A percentile compares a stretch with the other conserved stretches of the same genome.
Evolutionary conservation across 495 filamentous ascomycete genomes (phyloP).

Genomic region (Lichina pygmaea): DNA sequence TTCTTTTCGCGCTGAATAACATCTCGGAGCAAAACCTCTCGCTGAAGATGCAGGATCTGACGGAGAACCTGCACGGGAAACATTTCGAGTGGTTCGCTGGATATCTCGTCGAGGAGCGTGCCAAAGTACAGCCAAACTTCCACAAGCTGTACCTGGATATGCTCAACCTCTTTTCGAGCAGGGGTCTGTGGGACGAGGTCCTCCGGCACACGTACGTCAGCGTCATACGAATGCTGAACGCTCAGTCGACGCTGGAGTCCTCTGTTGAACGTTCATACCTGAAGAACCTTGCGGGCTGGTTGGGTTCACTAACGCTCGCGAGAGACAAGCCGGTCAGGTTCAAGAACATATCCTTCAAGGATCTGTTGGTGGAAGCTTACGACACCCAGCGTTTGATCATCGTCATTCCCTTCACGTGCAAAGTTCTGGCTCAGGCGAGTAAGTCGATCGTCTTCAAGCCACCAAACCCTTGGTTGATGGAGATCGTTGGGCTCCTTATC

Average conservation of each 20-base stretch:
- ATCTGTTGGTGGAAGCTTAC: conserved; percentile 73
- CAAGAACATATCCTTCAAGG: conserved; percentile 89
- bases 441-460: conserved; percentile 74
- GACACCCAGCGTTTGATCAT: conserved; percentile 72
- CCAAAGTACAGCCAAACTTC: conserved; percentile 89
- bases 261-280: conserved; percentile 60
- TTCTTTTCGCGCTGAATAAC: conserved; percentile 91
- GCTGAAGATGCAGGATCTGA: conserved; percentile 53
- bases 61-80: conserved; percentile 44
- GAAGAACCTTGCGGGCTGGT: conserved; percentile 78
- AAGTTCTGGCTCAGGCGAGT: conserved; percentile 62
- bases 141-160: conserved; percentile 80
- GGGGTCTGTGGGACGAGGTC: conserved; percentile 59
- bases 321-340: conserved; percentile 90
- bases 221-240: conserved; percentile 62
- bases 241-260: conserved; percentile 55
- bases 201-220: conserved; percentile 81
- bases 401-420: conserved; percentile 91
- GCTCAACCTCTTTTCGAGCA: conserved; percentile 55
- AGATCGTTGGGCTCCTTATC: conserved; percentile 62
- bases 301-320: conserved; percentile 79
- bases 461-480: conserved; percentile 93
- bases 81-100: conserved; percentile 90
- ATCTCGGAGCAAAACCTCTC: conserved; percentile 70
- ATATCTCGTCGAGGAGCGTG: conserved; percentile 87